Percentiles rank a stretch among this genome's conserved stretches.
Evolutionary conservation across 139 green algal genomes (phyloP).

Genomic region (Picochlorum sp.): DNA sequence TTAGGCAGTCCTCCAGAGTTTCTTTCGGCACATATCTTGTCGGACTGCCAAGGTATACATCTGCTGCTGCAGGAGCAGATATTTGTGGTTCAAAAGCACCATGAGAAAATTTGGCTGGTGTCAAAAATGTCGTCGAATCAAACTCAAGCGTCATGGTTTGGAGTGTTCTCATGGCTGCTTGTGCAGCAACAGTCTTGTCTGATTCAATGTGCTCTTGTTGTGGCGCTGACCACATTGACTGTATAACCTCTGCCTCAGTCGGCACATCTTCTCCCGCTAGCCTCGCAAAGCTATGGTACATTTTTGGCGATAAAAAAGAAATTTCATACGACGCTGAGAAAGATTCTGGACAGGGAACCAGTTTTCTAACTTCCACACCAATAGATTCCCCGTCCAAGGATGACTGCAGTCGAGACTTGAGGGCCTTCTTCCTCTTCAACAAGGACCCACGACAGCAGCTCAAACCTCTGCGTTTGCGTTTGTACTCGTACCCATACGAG

Average conservation of each 20-base stretch:
- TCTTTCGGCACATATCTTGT: neutral
- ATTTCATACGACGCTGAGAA: neutral
- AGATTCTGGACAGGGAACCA: too few relatives aligned
- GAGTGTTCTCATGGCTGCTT: too few relatives aligned
- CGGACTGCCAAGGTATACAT: neutral
- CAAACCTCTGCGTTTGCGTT: neutral
- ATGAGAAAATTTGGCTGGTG: neutral
- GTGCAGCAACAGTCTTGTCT: too few relatives aligned
- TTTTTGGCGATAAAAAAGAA: neutral
- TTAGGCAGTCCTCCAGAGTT: slow-evolving; percentile 4
- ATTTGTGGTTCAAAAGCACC: neutral
- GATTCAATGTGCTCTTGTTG: too few relatives aligned
- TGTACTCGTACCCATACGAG: neutral
- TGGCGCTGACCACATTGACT: too few relatives aligned
- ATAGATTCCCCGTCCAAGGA: too few relatives aligned
- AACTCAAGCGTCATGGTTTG: too few relatives aligned
- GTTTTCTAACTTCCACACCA: too few relatives aligned
- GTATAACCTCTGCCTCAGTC: neutral
- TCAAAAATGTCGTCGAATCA: neutral
- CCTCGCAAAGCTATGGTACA: slow-evolving; percentile 5
- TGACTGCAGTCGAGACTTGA: too few relatives aligned
- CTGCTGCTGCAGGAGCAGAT: neutral
- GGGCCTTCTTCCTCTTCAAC: too few relatives aligned
- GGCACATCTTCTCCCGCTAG: neutral
- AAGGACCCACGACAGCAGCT: too few relatives aligned